phyloP scores from a whole-genome alignment of 2,329 filamentous ascomycete species.

The Colletotrichum plurivorum region DNA sequence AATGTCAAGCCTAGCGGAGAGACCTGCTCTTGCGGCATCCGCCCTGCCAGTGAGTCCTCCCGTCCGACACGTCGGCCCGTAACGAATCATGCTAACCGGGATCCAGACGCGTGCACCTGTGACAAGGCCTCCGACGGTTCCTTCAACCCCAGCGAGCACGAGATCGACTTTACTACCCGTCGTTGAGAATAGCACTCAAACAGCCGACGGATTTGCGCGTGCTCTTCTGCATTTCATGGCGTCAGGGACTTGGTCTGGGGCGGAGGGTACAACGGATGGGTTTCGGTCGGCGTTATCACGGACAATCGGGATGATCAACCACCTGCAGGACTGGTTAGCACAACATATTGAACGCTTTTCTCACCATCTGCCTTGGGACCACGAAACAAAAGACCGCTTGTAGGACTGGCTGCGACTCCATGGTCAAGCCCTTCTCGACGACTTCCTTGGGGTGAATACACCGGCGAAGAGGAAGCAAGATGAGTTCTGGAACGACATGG shows the following conservation, averaged over 20 bases:
- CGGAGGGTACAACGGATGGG: background rate
- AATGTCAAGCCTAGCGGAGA: slow-evolving; percentile 73
- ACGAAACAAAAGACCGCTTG: no score
- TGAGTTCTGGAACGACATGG: no score
- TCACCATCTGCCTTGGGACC: background rate
- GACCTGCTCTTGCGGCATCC: slow-evolving; percentile 83
- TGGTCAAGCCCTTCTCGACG: no score
- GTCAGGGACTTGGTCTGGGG: background rate
- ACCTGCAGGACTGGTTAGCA: background rate
- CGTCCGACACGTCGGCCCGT: no score
- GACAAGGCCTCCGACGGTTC: slow-evolving; percentile 78
- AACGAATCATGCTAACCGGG: slow-evolving; percentile 9
- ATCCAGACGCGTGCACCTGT: slow-evolving; percentile 81
- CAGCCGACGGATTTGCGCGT: background rate
- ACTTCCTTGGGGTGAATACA: no score
- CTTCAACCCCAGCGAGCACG: slow-evolving; percentile 72
- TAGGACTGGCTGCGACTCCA: no score
- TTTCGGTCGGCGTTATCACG: background rate
- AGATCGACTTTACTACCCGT: slow-evolving; percentile 88
- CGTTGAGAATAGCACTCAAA: slow-evolving; percentile 2
- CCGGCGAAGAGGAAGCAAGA: no score
- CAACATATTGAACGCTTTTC: background rate
- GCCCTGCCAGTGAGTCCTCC: slow-evolving; percentile 73
- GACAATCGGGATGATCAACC: background rate
- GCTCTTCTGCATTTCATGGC: background rate